Conservation (phyloP, 495 filamentous ascomycete genomes). For the Clavariopsis aquatica region DNA sequence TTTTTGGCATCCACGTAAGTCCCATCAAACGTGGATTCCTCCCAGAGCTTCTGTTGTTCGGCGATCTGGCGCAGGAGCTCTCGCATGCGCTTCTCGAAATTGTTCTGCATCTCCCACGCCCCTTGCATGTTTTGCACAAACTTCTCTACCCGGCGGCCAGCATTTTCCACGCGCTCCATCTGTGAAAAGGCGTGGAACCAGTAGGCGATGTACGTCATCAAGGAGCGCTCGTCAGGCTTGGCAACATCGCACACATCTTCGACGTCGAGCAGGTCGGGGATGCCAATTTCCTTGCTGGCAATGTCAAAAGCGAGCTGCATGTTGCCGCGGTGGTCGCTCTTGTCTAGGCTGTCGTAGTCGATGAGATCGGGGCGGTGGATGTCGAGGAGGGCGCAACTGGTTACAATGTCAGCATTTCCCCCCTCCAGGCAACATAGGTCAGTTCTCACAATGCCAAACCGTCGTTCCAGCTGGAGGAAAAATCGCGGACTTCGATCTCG, state of each 20-base stretch:
- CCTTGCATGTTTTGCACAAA: slow-evolving; percentile 98
- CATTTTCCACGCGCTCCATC: slow-evolving; percentile 96
- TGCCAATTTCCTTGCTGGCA: slow-evolving; percentile 93
- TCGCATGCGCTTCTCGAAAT: slow-evolving; percentile 85
- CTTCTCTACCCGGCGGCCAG: slow-evolving; percentile 93
- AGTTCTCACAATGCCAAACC: slow-evolving; percentile 84
- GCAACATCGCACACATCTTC: slow-evolving; percentile 98
- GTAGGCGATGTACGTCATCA: slow-evolving; percentile 99
- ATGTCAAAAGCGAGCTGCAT: slow-evolving; percentile 98
- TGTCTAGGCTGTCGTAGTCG: slow-evolving; percentile 91
- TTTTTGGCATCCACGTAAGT: slow-evolving; percentile 92
- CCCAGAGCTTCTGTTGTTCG: slow-evolving; percentile 72
- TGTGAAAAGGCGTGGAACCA: slow-evolving; percentile 99
- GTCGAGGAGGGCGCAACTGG: slow-evolving; percentile 83
- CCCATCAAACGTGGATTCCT: slow-evolving; percentile 77
- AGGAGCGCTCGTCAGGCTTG: slow-evolving; percentile 89
- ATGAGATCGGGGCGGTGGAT: slow-evolving; percentile 97
- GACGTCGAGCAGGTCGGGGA: slow-evolving; percentile 91
- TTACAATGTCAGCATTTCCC: slow-evolving; percentile 8
- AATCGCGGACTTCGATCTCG: slow-evolving; percentile 90
- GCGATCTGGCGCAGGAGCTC: slow-evolving; percentile 73
- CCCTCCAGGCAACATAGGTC: too few relatives aligned
- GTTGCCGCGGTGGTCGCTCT: slow-evolving; percentile 91
- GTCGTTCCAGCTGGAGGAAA: slow-evolving; percentile 95
- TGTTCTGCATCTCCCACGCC: slow-evolving; percentile 99